Percentiles rank a stretch among this genome's conserved stretches.
phyloP scores from a whole-genome alignment of 2,329 filamentous ascomycete species.

The Pseudogymnoascus sp. region DNA sequence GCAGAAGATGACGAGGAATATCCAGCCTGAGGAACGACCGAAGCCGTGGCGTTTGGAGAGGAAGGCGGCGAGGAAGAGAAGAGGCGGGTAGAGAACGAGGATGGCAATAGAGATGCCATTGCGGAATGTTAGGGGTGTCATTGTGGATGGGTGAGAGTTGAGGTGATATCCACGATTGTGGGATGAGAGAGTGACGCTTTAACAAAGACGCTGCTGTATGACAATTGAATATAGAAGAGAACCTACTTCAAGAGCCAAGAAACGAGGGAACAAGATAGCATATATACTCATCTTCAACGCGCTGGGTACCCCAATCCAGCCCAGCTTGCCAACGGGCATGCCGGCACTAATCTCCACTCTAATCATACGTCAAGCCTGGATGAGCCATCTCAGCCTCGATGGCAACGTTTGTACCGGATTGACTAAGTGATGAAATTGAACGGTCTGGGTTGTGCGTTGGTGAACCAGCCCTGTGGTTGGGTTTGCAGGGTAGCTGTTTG shows the following conservation, averaged over 20 bases:
- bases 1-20: slow-evolving; percentile 45
- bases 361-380: background rate
- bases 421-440: background rate
- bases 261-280: background rate
- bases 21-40: slow-evolving; percentile 40
- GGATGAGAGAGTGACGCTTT: background rate
- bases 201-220: background rate
- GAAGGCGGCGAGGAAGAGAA: slow-evolving; percentile 30
- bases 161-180: background rate
- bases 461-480: background rate
- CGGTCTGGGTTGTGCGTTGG: background rate
- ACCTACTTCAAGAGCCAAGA: background rate
- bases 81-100: slow-evolving; percentile 33
- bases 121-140: slow-evolving; percentile 25
- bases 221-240: background rate
- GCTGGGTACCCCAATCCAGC: background rate
- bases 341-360: background rate
- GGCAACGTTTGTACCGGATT: background rate
- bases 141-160: background rate
- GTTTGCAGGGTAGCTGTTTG: background rate
- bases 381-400: background rate
- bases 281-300: slow-evolving; percentile 1
- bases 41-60: slow-evolving; percentile 38
- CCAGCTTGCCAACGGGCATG: background rate
- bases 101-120: slow-evolving; percentile 35